Percentiles rank a stretch among this genome's conserved stretches.
These are phyloP conservation scores for Crucibulum laeve DNA, from an alignment of 768 basidiomycete species.

Conservation along the genomic window DNA sequence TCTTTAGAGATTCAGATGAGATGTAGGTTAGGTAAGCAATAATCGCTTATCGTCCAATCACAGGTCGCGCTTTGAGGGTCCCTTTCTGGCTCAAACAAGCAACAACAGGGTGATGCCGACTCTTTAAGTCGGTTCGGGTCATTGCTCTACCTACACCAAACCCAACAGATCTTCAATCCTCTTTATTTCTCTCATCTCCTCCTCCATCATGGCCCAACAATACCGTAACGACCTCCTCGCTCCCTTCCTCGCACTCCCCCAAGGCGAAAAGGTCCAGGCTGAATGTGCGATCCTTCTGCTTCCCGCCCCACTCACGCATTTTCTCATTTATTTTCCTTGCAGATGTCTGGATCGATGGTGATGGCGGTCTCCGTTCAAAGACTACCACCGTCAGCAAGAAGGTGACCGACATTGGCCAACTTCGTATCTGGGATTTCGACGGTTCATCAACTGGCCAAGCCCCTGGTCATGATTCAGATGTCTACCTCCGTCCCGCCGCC, in stretches of 20 bases:
- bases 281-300: conserved; percentile 58
- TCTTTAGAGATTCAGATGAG: conserved; percentile 1
- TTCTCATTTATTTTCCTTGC: conserved; percentile 13
- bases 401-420: conserved; percentile 82
- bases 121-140: conserved; percentile 14
- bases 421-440: conserved; percentile 99
- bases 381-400: conserved; percentile 89
- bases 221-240: conserved; percentile 86
- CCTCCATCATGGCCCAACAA: conserved; percentile 23
- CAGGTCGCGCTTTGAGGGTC: conserved; percentile 7
- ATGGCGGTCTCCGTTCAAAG: conserved; percentile 92
- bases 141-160: conserved; percentile 11
- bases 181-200: conserved; percentile 14
- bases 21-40: conserved; percentile 1
- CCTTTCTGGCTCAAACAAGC: conserved; percentile 18
- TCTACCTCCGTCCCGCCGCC: conserved; percentile 94
- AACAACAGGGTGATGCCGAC: conserved; percentile 18
- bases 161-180: conserved; percentile 13
- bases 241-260: conserved; percentile 83
- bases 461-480: conserved; percentile 91
- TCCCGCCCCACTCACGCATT: conserved; percentile 11
- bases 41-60: conserved; percentile 43
- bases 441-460: conserved; percentile 98
- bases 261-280: conserved; percentile 92
- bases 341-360: conserved; percentile 99